Evolutionary conservation across 148 eudicot species (phyloP).

Genomic region (Heliosperma pusillum): DNA sequence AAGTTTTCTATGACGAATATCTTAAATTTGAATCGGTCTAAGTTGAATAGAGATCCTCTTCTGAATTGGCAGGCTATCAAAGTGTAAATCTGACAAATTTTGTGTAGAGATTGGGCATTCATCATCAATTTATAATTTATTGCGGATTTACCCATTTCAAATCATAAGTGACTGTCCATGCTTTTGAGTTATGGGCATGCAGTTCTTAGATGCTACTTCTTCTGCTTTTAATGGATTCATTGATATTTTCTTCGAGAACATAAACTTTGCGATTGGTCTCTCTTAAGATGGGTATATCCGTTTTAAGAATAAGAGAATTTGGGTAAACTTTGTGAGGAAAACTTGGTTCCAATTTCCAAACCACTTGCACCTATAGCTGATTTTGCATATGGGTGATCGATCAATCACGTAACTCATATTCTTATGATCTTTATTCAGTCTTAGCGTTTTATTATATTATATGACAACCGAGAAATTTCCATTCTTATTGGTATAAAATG

Average conservation of each 20-base stretch:
- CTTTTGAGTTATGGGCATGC: slow-evolving; percentile 9
- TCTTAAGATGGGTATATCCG: too few species aligned
- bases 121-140: not conserved
- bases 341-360: too few species aligned
- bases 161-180: not conserved
- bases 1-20: not conserved
- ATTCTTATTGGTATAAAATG: too few species aligned
- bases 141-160: not conserved
- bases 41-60: not conserved
- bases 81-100: slow-evolving; percentile 6
- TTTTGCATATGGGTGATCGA: too few species aligned
- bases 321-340: too few species aligned
- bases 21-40: not conserved
- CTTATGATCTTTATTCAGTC: too few species aligned
- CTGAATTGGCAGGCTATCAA: not conserved
- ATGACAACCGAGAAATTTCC: too few species aligned
- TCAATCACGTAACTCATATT: too few species aligned
- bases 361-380: too few species aligned
- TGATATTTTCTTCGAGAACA: not conserved
- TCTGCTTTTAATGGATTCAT: not conserved
- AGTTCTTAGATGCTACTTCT: not conserved
- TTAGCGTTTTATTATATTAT: too few species aligned
- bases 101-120: not conserved
- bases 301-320: too few species aligned
- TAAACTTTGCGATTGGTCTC: too few species aligned